Evolutionary conservation across 148 eudicot species (phyloP), one percentile per base, ranked within the genome.

Genomic region (Camellia sinensis): DNA sequence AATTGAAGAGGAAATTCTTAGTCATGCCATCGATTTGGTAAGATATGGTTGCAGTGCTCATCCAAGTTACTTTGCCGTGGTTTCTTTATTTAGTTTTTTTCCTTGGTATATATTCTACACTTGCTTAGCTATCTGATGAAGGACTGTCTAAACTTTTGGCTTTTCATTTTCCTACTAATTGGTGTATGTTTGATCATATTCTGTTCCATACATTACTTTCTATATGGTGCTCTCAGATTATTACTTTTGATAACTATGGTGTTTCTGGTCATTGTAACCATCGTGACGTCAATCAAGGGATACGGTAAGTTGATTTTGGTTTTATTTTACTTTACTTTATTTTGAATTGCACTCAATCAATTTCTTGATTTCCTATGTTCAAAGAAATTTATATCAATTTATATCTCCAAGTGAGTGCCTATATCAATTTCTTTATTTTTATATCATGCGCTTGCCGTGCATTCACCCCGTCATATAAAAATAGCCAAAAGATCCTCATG

Each of bases 221-320:
- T 67, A 41, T 53, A 29, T 64, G 29, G 69, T 37, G 44, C 76
- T 82, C 75, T 44, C 89, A 89, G 94, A 86, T 96, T 70, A 81
- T 96, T 73, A 92, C 93, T 66, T 96, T 96, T 74, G 99, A 96
- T 79, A 76, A 79, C 40, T 92, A 89, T 85, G 98, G 99, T 64
- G 95, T 96, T 79, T 96, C 98, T 65, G 99, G 99, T 65, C 99
- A 96, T 83, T 91, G 94, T 82, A 94, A 96, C 85, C 99, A 96
- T 79, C 82, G 92, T 67, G 99, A 96, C 64, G 88, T 91, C 2
- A 83, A 91, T 83, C 85, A 75, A 75, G 99, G 99, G 43, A 84
- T 90, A 82, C 84, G 89, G 99, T 95, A 83, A 80, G 79, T 77
- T 57, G 54, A 40, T 45, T 50, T 50, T 14, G 17, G 0, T 45